These are phyloP conservation scores for Podaxis carcinomalis DNA, from an alignment of 768 basidiomycete genomes.

Conservation along the genomic window DNA sequence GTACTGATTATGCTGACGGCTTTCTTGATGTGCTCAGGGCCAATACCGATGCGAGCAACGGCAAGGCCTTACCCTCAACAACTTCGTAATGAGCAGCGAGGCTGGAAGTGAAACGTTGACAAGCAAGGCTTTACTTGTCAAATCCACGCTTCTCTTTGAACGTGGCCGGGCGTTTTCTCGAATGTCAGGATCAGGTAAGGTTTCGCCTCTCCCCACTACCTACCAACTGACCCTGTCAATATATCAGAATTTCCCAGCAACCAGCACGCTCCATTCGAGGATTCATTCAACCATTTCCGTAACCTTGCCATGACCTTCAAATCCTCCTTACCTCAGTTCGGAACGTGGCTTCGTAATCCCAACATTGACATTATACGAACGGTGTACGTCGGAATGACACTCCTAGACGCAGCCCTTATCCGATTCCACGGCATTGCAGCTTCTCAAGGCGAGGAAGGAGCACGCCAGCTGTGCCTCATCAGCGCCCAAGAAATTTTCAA, in stretches of 20 bases:
- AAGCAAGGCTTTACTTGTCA: slow-evolving; percentile 1
- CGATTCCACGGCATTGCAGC: background rate
- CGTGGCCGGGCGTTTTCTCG: background rate
- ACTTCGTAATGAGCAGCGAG: background rate
- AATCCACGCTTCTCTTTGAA: slow-evolving; percentile 7
- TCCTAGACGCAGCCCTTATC: slow-evolving; percentile 6
- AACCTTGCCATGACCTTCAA: background rate
- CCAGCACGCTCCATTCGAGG: background rate
- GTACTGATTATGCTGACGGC: background rate
- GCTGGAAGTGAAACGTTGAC: background rate
- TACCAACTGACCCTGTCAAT: background rate
- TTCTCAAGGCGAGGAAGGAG: slow-evolving; percentile 1
- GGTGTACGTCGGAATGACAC: background rate
- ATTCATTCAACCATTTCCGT: background rate
- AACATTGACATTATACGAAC: slow-evolving; percentile 5
- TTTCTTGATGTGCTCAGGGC: background rate
- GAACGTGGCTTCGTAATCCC: slow-evolving; percentile 5
- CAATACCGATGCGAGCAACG: background rate
- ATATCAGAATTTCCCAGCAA: background rate
- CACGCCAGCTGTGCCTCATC: background rate
- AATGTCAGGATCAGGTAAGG: background rate
- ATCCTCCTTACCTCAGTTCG: slow-evolving; percentile 2
- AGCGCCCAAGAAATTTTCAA: slow-evolving; percentile 8
- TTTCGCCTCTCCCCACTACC: background rate
- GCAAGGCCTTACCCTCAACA: background rate